These are phyloP conservation scores for Citrus trifoliata DNA, from an alignment of 345 rosid species.

Conservation along the genomic window DNA sequence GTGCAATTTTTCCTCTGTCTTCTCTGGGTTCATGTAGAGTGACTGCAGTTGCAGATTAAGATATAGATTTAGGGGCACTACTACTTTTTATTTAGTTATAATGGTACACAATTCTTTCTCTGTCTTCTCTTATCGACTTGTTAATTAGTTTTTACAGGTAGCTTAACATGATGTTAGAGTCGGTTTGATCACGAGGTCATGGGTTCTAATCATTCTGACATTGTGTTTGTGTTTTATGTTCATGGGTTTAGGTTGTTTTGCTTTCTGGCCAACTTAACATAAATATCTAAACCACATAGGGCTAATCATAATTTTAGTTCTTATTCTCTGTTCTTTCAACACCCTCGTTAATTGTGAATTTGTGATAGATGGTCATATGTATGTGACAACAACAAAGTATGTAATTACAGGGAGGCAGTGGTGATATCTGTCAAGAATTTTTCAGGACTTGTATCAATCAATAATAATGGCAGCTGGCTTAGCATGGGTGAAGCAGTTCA, in stretches of 20 bases:
- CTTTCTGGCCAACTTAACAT: not conserved
- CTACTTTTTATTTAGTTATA: no score
- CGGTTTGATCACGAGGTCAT: not conserved
- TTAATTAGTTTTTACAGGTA: not conserved
- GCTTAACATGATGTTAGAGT: not conserved
- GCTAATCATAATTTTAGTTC: not conserved
- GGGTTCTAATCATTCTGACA: no score
- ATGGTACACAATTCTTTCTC: no score
- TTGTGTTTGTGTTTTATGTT: not conserved
- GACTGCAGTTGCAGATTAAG: no score
- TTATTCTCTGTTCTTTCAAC: not conserved
- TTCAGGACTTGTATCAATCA: constrained; percentile 58
- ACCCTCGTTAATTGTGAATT: not conserved
- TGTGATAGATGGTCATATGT: not conserved
- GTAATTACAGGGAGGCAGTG: constrained; percentile 47
- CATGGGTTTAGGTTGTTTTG: not conserved
- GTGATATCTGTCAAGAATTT: constrained; percentile 74
- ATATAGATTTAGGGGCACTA: no score
- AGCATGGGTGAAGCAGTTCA: constrained; percentile 42
- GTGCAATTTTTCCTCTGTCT: not conserved
- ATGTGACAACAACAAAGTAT: not conserved
- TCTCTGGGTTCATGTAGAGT: not conserved
- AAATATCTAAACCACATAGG: not conserved
- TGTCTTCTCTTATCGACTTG: no score
- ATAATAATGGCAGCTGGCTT: constrained; percentile 73